These are phyloP conservation scores for Nemania diffusa DNA, from an alignment of 2,329 filamentous ascomycete species.

Conservation along the genomic window DNA sequence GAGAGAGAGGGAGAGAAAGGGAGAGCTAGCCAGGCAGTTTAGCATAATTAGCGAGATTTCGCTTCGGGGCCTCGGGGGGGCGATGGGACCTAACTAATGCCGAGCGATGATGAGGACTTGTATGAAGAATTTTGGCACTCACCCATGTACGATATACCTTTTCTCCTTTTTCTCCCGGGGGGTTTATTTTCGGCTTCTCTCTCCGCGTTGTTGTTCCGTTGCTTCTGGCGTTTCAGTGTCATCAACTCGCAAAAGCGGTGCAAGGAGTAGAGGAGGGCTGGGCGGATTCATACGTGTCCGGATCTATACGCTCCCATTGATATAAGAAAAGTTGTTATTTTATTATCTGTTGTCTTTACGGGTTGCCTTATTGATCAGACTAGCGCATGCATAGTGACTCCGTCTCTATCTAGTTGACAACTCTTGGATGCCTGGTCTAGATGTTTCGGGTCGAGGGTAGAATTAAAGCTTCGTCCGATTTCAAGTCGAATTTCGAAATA, in stretches of 20 bases:
- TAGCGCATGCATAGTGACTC: neutral
- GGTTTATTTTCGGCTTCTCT: conserved; percentile 20
- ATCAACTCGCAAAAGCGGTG: conserved; percentile 36
- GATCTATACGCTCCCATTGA: conserved; percentile 9
- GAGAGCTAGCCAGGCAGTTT: neutral
- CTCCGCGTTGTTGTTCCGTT: conserved; percentile 7
- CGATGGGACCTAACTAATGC: conserved; percentile 33
- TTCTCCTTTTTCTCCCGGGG: conserved; percentile 11
- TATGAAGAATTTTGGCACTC: conserved; percentile 32
- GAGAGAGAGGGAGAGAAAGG: no score
- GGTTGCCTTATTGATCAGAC: neutral
- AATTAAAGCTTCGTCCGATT: neutral
- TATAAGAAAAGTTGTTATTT: conserved; percentile 29
- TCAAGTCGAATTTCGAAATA: neutral
- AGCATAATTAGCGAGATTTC: conserved; percentile 25
- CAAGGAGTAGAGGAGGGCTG: conserved; percentile 39
- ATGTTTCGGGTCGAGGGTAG: neutral
- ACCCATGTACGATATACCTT: conserved; percentile 41
- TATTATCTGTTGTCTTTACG: neutral
- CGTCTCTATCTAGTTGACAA: neutral
- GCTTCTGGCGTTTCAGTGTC: conserved; percentile 30
- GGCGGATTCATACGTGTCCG: conserved; percentile 20
- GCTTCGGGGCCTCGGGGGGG: conserved; percentile 12
- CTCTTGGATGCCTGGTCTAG: neutral
- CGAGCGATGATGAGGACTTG: conserved; percentile 37